Evolutionary conservation across 2,329 filamentous ascomycete species (phyloP), one percentile per base, ranked within the genome.

Genomic region (Ophiocordyceps unilateralis): DNA sequence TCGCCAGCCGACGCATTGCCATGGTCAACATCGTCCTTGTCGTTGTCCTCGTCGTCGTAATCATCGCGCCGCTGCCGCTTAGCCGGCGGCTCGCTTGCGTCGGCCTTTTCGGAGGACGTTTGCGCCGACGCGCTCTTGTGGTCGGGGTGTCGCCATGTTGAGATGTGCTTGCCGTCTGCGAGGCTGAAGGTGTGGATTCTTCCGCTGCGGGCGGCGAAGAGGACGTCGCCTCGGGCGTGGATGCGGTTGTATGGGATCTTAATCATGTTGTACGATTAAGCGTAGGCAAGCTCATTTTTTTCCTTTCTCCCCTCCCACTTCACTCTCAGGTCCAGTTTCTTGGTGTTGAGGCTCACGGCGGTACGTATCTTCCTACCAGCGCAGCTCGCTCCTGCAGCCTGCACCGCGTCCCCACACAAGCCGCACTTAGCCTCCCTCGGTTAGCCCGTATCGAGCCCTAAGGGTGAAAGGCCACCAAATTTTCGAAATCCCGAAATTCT

Each of bases 191-290:
- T 74, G 53, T 84, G 73, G 43, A 95, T 74, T 51, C 70, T 74
- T 40, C 79, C 73, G 14, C 84, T 85, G 47, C 78, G 78, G 22
- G 84, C 83, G 32, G 81, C 83, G 51, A 93, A 70, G 17, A 95
- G 59, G 19, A 82, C 60, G 50, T 69, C 58, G 39, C 71, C 71
- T 46, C 64, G 62, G 30, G 61, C 68, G 49, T 69, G 66, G 40
- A 85, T 60, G 51, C 75, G 72, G 51, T 81, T 81, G 52, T 82
- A 82, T n/a, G 81, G 79, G 45, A 73, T 56, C 47, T 62, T 62
- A 62, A 70, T 67, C 38, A 38, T 38, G 19, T 17, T 34, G 32
- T 34, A 26, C 23, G 11, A 26, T 26, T 26, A 6, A 26, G n/a
- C n/a, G n/a, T n/a, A n/a, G n/a, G n/a, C n/a, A 26, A 26, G n/a